Evolutionary conservation across 345 rosid genomes (phyloP).

Genomic region (Lepidium aucheri): DNA sequence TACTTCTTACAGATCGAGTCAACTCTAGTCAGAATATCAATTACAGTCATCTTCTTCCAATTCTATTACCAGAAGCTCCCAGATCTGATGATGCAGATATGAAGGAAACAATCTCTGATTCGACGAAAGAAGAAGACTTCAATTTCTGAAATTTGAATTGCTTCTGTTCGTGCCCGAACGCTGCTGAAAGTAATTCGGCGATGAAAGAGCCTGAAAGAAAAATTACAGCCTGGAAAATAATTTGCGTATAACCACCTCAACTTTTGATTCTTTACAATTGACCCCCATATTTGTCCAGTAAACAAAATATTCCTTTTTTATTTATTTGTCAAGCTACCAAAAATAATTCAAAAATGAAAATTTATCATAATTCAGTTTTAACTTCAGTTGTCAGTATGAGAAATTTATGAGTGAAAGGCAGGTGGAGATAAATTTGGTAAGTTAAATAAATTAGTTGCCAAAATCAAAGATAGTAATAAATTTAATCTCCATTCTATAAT

Average conservation of each 20-base stretch:
- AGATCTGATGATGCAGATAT: slow-evolving; percentile 4
- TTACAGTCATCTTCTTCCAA: slow-evolving; percentile 65
- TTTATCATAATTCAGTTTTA: too few species aligned
- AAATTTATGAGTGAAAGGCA: too few species aligned
- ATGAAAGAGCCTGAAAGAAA: neutral
- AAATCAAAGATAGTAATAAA: neutral
- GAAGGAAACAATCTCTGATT: slow-evolving; percentile 6
- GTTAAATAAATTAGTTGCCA: neutral
- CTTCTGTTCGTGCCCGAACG: slow-evolving; percentile 1
- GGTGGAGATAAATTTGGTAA: neutral
- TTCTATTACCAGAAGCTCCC: neutral
- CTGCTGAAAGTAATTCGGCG: neutral
- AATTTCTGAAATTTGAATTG: neutral
- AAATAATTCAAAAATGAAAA: too few species aligned
- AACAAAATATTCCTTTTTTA: neutral
- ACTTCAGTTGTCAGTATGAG: too few species aligned
- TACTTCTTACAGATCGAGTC: slow-evolving; percentile 93
- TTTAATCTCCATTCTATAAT: neutral
- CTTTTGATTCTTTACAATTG: neutral
- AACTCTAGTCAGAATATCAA: slow-evolving; percentile 86
- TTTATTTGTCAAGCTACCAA: neutral
- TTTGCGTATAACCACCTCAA: neutral
- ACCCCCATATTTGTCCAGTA: neutral
- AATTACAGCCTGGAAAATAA: slow-evolving; percentile 11
- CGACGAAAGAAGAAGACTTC: neutral